Percentiles rank a stretch among this genome's conserved stretches.
Conservation (phyloP, 441 rosid species). For the Pelargonium australe region DNA sequence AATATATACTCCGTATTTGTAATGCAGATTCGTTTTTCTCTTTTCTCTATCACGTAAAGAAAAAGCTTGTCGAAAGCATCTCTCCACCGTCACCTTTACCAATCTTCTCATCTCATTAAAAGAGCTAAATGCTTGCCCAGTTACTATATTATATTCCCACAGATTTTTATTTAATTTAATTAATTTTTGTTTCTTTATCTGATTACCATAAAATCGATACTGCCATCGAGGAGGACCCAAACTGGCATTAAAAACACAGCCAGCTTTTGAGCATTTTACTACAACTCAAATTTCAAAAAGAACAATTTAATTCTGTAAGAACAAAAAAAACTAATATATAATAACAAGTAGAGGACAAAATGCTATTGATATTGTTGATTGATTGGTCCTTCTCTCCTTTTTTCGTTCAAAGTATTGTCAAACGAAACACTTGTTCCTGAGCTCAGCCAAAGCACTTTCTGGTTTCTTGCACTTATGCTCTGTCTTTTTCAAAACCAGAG, state of each 20-base stretch:
- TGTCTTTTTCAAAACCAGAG: too few relatives aligned
- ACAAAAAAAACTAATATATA: too few relatives aligned
- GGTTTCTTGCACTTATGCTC: too few relatives aligned
- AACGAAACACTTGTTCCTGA: too few relatives aligned
- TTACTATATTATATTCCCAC: not conserved
- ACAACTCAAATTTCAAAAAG: conserved; percentile 1
- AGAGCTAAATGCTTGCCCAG: too few relatives aligned
- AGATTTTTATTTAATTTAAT: not conserved
- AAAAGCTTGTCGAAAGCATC: conserved; percentile 37
- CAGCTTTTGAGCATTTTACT: not conserved
- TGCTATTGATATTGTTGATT: too few relatives aligned
- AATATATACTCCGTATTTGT: not conserved
- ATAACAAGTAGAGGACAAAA: too few relatives aligned
- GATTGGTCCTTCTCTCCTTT: too few relatives aligned
- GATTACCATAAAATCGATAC: not conserved
- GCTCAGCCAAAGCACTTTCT: too few relatives aligned
- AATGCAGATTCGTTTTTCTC: not conserved
- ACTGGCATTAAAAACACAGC: not conserved
- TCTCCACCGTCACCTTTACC: conserved; percentile 9
- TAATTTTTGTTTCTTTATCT: too few relatives aligned
- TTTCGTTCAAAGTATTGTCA: too few relatives aligned
- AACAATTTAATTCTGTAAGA: not conserved
- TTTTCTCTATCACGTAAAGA: conserved; percentile 36
- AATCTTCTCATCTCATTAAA: too few relatives aligned
- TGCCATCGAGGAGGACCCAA: not conserved